phyloP scores from a whole-genome alignment of 345 rosid genomes.

The Noccaea bulbosa region DNA sequence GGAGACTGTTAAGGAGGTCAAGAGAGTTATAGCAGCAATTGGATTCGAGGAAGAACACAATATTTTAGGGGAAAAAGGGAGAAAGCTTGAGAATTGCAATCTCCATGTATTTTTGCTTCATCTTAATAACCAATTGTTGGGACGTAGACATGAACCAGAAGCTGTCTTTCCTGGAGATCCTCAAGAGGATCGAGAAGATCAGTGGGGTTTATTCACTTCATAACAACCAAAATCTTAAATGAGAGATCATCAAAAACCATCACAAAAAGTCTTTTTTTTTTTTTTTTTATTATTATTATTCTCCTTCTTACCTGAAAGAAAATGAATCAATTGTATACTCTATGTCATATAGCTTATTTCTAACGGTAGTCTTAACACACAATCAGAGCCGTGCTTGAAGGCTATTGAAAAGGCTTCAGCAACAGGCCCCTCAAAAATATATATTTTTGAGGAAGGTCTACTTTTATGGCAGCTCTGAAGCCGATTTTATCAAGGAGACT shows the following conservation, averaged over 20 bases:
- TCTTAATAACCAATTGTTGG: neutral
- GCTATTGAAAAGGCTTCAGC: no score
- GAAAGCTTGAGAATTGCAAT: neutral
- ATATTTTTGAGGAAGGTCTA: neutral
- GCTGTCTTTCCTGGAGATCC: no score
- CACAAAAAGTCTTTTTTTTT: neutral
- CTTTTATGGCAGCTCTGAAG: conserved; percentile 32
- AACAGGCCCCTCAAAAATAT: no score
- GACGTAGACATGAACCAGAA: conserved; percentile 2
- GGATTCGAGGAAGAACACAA: neutral
- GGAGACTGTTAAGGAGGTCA: conserved; percentile 9
- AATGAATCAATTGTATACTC: neutral
- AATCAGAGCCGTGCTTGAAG: no score
- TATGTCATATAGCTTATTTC: neutral
- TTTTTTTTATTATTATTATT: no score
- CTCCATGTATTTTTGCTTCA: conserved; percentile 6
- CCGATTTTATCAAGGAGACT: conserved; percentile 23
- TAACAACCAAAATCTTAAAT: no score
- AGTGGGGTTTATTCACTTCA: neutral
- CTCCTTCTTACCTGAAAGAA: conserved; percentile 21
- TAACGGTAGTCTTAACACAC: neutral
- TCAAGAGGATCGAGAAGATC: no score
- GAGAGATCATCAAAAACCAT: neutral
- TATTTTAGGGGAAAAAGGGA: neutral
- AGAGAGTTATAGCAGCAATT: neutral